Evolutionary conservation across 306 rosid species (phyloP), one percentile per base, ranked within the genome.

Genomic region (Gastrolobium bilobum): DNA sequence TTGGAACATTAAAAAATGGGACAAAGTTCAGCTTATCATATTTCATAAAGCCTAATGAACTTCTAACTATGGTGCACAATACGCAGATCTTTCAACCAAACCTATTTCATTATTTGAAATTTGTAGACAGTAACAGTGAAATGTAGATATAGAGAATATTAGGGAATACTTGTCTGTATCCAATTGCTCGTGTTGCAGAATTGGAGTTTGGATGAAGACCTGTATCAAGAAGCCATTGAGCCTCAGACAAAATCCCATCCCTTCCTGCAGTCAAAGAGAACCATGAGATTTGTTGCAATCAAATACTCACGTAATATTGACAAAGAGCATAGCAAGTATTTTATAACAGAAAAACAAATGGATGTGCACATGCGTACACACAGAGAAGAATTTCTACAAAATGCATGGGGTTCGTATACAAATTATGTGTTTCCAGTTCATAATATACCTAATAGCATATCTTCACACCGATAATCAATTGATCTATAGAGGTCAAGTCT

Each of bases 151-250:
- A 78, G 11, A 63, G 78, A 65, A 75, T 26, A 53, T 6, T 69
- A 71, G 42, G 38, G 31, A 30, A 71, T 92, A 95, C 99, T 54
- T 95, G 98, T 90, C 97, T 90, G 84, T 95, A 95, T 56, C 99
- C 97, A 53, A 92, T 95, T 56, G 96, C 98, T 73, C 85, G 83
- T 37, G 97, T 92, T 65, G 97, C 97, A 57, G 98, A 91, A 88
- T 88, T 91, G 71, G 94, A 85, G 79, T 90, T 90, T 78, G 99
- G 98, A 85, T 77, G 90, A 86, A 95, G 96, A 79, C 98, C 99
- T 3, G 13, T 30, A 85, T 92, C 91, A 87, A 95, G 94, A 86
- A 95, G 98, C 94, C 90, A 90, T 20, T 64, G 89, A 53, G 99
- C 94, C 90, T 92, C 97, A 0, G 92, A 87, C 83, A 95, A 88